Conservation (phyloP, 78 protist species). For the Abeoforma whisleri region DNA sequence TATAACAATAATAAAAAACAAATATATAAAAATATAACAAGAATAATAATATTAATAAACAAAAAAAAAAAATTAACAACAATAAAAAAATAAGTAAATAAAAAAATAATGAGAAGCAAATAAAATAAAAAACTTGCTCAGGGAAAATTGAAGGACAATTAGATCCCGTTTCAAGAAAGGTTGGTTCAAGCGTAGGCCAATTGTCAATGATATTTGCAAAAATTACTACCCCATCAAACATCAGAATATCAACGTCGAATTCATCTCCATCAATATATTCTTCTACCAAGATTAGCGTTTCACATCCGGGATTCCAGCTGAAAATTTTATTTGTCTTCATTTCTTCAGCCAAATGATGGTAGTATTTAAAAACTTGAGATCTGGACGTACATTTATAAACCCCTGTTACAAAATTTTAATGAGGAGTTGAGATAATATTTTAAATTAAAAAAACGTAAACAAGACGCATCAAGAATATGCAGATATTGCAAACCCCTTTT, state of each 20-base stretch:
- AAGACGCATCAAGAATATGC: neutral
- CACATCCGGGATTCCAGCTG: neutral
- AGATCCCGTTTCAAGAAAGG: neutral
- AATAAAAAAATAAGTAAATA: too few species aligned
- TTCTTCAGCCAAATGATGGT: neutral
- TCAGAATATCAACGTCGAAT: constrained; percentile 10
- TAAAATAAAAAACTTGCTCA: neutral
- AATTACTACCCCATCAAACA: neutral
- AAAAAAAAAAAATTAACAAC: too few species aligned
- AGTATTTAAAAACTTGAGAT: neutral
- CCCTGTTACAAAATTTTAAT: neutral
- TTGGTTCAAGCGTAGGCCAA: neutral
- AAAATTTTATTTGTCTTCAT: neutral
- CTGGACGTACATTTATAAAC: neutral
- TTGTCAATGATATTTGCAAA: neutral
- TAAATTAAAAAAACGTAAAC: neutral
- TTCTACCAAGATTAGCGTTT: neutral
- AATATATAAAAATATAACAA: too few species aligned
- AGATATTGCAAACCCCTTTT: too few species aligned
- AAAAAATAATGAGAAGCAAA: too few species aligned
- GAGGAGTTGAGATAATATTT: neutral
- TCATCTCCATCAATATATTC: constrained; percentile 2
- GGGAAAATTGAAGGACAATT: neutral
- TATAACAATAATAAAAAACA: too few species aligned
- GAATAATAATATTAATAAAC: too few species aligned